Conservation (phyloP, 2,329 filamentous ascomycete species). For the Myriangium duriaei region DNA sequence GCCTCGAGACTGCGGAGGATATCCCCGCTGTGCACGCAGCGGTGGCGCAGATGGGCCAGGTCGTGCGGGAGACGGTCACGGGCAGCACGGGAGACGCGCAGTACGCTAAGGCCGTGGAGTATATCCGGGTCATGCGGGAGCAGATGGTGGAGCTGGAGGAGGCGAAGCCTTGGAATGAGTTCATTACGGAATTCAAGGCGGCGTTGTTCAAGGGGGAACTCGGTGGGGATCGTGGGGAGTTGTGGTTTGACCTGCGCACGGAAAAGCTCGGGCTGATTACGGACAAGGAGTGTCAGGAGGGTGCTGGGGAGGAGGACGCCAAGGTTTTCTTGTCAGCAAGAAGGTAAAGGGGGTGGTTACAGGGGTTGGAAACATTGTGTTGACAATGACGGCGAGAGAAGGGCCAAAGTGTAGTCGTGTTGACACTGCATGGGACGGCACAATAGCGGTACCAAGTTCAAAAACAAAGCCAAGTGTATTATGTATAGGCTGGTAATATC, state of each 20-base stretch:
- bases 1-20: conserved; percentile 46
- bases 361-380: too few relatives aligned
- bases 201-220: conserved; percentile 57
- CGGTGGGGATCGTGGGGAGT: conserved; percentile 63
- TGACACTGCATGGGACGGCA: too few relatives aligned
- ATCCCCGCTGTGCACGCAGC: conserved; percentile 53
- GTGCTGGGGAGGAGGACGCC: conserved; percentile 60
- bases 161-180: conserved; percentile 62
- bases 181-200: conserved; percentile 58
- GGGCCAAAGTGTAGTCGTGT: too few relatives aligned
- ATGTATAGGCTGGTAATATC: too few relatives aligned
- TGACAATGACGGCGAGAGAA: too few relatives aligned
- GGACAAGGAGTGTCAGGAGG: conserved; percentile 45
- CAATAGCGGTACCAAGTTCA: too few relatives aligned
- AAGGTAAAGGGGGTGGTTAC: too few relatives aligned
- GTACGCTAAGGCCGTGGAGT: conserved; percentile 65
- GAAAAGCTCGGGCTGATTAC: conserved; percentile 63
- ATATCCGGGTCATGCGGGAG: conserved; percentile 63
- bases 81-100: conserved; percentile 63
- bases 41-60: conserved; percentile 58
- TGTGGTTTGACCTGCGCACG: conserved; percentile 65
- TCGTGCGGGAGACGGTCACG: conserved; percentile 56
- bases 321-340: conserved; percentile 22
- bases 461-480: too few relatives aligned
- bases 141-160: conserved; percentile 65